Evolutionary conservation across 2,329 filamentous ascomycete genomes (phyloP).

Genomic region (Pyrenophora teres): DNA sequence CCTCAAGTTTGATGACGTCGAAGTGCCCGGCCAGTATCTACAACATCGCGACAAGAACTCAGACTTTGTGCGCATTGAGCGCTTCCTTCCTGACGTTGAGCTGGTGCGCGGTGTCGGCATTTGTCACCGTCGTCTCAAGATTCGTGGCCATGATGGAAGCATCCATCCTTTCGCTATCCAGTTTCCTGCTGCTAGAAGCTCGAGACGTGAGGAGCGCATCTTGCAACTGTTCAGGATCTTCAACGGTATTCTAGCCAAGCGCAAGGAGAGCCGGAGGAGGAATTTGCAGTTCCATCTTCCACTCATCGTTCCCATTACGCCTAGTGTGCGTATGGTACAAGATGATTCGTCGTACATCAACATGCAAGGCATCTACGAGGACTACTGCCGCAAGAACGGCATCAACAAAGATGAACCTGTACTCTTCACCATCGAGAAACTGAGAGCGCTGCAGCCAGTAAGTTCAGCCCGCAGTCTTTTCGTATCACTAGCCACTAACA

Average conservation of each 20-base stretch:
- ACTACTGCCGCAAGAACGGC: slow-evolving; percentile 85
- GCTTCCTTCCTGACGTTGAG: slow-evolving; percentile 93
- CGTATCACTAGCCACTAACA: slow-evolving; percentile 3
- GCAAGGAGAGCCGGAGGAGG: slow-evolving; percentile 91
- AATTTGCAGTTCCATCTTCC: slow-evolving; percentile 97
- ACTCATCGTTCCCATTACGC: slow-evolving; percentile 91
- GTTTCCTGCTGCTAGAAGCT: slow-evolving; percentile 90
- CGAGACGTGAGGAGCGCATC: slow-evolving; percentile 90
- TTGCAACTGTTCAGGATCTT: slow-evolving; percentile 96
- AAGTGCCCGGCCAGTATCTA: slow-evolving; percentile 95
- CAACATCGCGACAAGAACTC: slow-evolving; percentile 99
- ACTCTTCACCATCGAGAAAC: slow-evolving; percentile 92
- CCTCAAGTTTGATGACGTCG: slow-evolving; percentile 97
- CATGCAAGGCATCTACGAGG: slow-evolving; percentile 92
- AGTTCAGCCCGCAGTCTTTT: slow-evolving; percentile 10
- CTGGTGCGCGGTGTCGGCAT: slow-evolving; percentile 87
- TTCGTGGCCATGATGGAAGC: slow-evolving; percentile 95
- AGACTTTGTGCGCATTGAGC: slow-evolving; percentile 96
- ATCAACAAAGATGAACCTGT: slow-evolving; percentile 95
- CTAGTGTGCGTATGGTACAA: slow-evolving; percentile 92
- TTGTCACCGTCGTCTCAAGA: slow-evolving; percentile 90
- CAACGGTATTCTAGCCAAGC: slow-evolving; percentile 87
- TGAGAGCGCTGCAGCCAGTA: slow-evolving; percentile 66
- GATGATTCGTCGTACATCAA: slow-evolving; percentile 95
- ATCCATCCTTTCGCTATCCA: slow-evolving; percentile 97